A percentile compares a stretch with the other conserved stretches of the same genome.
These are phyloP conservation scores for Alopecurus myosuroides DNA, from an alignment of 176 grass and related monocot species.

Conservation along the genomic window DNA sequence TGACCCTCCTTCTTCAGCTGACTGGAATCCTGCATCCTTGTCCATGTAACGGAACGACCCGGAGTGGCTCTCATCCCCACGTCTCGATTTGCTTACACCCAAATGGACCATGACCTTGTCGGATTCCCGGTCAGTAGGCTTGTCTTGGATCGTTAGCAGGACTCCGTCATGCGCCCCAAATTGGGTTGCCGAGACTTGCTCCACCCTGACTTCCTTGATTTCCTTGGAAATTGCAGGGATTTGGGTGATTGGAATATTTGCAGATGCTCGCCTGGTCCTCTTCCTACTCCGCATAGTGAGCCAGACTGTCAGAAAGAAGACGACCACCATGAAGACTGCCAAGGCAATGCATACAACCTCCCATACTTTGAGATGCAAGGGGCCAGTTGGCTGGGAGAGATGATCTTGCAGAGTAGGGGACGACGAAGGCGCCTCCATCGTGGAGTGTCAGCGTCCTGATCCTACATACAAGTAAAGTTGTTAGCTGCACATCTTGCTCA, in stretches of 20 bases:
- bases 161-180: slow-evolving; percentile 41
- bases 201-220: slow-evolving; percentile 88
- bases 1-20: slow-evolving; percentile 66
- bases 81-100: slow-evolving; percentile 63
- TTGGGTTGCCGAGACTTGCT: slow-evolving; percentile 52
- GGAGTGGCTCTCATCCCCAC: slow-evolving; percentile 75
- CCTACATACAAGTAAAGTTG: slow-evolving; percentile 36
- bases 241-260: slow-evolving; percentile 61
- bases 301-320: slow-evolving; percentile 70
- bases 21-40: slow-evolving; percentile 63
- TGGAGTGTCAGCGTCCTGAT: slow-evolving; percentile 34
- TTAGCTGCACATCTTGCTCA: slow-evolving; percentile 16
- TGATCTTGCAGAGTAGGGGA: slow-evolving; percentile 71
- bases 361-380: slow-evolving; percentile 95
- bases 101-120: slow-evolving; percentile 67
- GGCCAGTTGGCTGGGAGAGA: slow-evolving; percentile 61
- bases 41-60: slow-evolving; percentile 89
- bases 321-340: slow-evolving; percentile 61
- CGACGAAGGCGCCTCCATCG: slow-evolving; percentile 29
- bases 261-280: slow-evolving; percentile 48
- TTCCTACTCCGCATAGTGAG: slow-evolving; percentile 68
- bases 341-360: slow-evolving; percentile 73
- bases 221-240: slow-evolving; percentile 82
- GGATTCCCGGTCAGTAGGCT: slow-evolving; percentile 47
- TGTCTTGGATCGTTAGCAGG: slow-evolving; percentile 56